A percentile compares a stretch with the other conserved stretches of the same genome.
phyloP scores from a whole-genome alignment of 345 rosid genomes.

The Lumnitzera racemosa region DNA sequence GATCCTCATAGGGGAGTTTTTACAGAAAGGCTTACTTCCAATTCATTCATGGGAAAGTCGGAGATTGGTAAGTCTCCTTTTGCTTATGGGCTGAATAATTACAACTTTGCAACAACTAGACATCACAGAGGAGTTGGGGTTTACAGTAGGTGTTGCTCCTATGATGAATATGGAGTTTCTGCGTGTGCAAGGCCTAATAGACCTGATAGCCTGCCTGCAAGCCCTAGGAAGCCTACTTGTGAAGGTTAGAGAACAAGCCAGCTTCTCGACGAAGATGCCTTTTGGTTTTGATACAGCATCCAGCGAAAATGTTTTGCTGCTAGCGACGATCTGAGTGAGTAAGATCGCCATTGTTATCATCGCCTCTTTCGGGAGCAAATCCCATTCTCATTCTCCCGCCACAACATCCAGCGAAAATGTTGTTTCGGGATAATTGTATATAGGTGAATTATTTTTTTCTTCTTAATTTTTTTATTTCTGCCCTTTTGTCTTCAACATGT shows the following conservation, averaged over 20 bases:
- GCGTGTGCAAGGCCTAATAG: constrained; percentile 22
- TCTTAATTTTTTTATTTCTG: too few relatives aligned
- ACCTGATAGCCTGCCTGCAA: constrained; percentile 42
- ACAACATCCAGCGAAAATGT: too few relatives aligned
- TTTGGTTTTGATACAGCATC: too few relatives aligned
- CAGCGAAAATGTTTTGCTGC: too few relatives aligned
- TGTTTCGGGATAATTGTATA: too few relatives aligned
- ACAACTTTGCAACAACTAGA: constrained; percentile 12
- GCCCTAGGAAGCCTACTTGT: constrained; percentile 28
- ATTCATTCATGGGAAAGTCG: constrained; percentile 3
- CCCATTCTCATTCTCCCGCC: too few relatives aligned
- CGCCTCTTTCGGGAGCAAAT: too few relatives aligned
- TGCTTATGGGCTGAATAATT: constrained; percentile 9
- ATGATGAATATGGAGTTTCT: constrained; percentile 20
- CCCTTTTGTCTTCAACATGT: too few relatives aligned
- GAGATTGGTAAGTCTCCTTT: constrained; percentile 20
- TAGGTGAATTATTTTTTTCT: too few relatives aligned
- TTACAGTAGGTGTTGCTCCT: constrained; percentile 15
- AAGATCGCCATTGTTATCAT: too few relatives aligned
- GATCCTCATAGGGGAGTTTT: constrained; percentile 17
- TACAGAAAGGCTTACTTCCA: constrained; percentile 8
- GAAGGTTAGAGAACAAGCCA: constrained; percentile 11
- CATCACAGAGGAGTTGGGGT: constrained; percentile 23
- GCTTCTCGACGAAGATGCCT: not conserved
- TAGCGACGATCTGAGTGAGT: too few relatives aligned